A percentile compares a stretch with the other conserved stretches of the same genome.
Evolutionary conservation across 2,329 filamentous ascomycete species (phyloP).

Genomic region (Penicillium sp.): DNA sequence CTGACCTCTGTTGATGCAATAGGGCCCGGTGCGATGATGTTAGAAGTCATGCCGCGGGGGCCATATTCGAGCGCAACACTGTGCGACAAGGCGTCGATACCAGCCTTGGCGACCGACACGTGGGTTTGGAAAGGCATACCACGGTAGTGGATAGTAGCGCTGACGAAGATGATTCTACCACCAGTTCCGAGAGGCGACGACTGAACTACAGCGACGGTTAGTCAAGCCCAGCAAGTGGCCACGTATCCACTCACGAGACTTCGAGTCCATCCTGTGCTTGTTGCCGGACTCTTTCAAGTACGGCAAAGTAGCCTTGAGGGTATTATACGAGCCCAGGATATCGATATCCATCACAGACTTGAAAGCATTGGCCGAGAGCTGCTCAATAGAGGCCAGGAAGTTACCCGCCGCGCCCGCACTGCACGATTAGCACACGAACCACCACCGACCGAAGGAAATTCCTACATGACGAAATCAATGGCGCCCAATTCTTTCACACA

Average conservation of each 20-base stretch:
- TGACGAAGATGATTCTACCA: slow-evolving; percentile 86
- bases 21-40: slow-evolving; percentile 84
- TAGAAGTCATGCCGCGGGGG: slow-evolving; percentile 81
- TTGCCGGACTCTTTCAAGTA: slow-evolving; percentile 75
- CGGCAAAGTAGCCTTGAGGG: slow-evolving; percentile 85
- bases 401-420: slow-evolving; percentile 95
- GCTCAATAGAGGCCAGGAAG: slow-evolving; percentile 83
- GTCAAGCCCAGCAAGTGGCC: background rate
- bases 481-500: slow-evolving; percentile 81
- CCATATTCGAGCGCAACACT: slow-evolving; percentile 87
- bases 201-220: slow-evolving; percentile 24
- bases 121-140: slow-evolving; percentile 84
- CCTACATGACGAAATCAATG: slow-evolving; percentile 90
- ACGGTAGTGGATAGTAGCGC: slow-evolving; percentile 87
- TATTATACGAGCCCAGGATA: slow-evolving; percentile 90
- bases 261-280: slow-evolving; percentile 62
- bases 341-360: slow-evolving; percentile 96
- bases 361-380: slow-evolving; percentile 85
- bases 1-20: slow-evolving; percentile 75
- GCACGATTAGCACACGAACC: slow-evolving; percentile 18
- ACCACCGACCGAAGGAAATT: background rate
- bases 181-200: slow-evolving; percentile 60
- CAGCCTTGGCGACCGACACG: slow-evolving; percentile 88
- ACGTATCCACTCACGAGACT: slow-evolving; percentile 44
- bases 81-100: slow-evolving; percentile 80